Evolutionary conservation across 176 grass and related monocot genomes (phyloP), one percentile per base, ranked within the genome.

Genomic region (Pontederia crassipes): DNA sequence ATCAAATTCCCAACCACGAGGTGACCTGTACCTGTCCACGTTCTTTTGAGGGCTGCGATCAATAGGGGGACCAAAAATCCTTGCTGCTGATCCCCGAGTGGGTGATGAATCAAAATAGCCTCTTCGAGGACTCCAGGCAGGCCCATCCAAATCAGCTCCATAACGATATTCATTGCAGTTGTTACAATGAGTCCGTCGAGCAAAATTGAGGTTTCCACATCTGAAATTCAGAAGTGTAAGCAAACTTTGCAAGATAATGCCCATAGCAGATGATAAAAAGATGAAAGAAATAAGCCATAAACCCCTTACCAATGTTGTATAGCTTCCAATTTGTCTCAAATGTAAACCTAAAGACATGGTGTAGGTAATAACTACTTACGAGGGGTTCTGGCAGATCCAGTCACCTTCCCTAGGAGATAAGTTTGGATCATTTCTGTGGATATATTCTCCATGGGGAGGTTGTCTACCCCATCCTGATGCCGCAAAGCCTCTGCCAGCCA

Each of bases 121-220:
- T 49, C 71, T 80, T 54, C 20, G 57, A 58, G 85, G 82, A 67
- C 86, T 90, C 52, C 48, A 72, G 66, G 62, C 67, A 52, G 75
- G 61, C 58, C 81, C 79, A 64, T 66, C 60, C 28, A 73, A 5
- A 24, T 86, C 77, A 53, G 18, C 58, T 54, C 72, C 63, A 72
- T 72, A 85, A 10, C 79, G 88, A 18, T 81, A 70, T 57, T 86
- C 83, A 68, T 86, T 93, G 57, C 88, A 93, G 62, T 86, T 98
- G 69, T 98, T 93, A 67, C 94, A 92, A 71, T 86, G 84, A 73
- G 79, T 89, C 32, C 88, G 76, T 26, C 88, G 79, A 61, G 94
- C 84, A 81, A 98, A 98, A 80, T 98, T 98, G 46, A 98, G 81
- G 80, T 98, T 98, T 65, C 88, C 94, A 74, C 88, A 98, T 5